These are phyloP conservation scores for Aspergillus clavatus DNA, from an alignment of 2,329 filamentous ascomycete genomes.

Conservation along the genomic window DNA sequence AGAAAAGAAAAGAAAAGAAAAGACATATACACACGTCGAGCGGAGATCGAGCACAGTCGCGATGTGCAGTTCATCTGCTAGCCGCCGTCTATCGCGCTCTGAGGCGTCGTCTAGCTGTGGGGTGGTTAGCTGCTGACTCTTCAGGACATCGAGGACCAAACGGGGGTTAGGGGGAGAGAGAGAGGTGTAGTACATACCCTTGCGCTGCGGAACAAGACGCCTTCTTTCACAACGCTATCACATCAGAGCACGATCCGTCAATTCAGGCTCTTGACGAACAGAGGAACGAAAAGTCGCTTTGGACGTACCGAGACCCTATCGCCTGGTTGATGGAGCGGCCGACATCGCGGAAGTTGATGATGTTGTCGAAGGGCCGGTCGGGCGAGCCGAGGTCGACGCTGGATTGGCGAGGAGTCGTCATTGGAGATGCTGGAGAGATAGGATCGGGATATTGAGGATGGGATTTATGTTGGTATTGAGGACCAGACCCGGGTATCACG, in stretches of 20 bases:
- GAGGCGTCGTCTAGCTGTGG: conserved; percentile 63
- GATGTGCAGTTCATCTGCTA: conserved; percentile 59
- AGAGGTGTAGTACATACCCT: conserved; percentile 50
- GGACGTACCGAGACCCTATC: conserved; percentile 50
- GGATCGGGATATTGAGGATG: too few relatives aligned
- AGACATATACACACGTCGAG: conserved; percentile 57
- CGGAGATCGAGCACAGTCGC: conserved; percentile 73
- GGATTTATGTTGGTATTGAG: too few relatives aligned
- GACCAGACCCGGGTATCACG: neutral
- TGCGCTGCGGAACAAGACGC: conserved; percentile 64
- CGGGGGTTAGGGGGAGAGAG: too few relatives aligned
- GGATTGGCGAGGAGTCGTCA: conserved; percentile 20
- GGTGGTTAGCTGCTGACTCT: conserved; percentile 1
- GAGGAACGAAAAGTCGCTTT: too few relatives aligned
- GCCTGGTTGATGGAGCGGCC: conserved; percentile 61
- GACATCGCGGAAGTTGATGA: conserved; percentile 75
- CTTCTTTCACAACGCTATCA: conserved; percentile 52
- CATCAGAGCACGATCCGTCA: conserved; percentile 3
- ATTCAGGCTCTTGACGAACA: too few relatives aligned
- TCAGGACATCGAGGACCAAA: too few relatives aligned
- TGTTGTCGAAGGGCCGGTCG: conserved; percentile 47
- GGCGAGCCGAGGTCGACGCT: conserved; percentile 32
- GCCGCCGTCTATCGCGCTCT: conserved; percentile 54
- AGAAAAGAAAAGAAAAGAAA: too few relatives aligned
- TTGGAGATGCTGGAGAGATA: neutral